Evolutionary conservation across 805 yeast genomes (phyloP).

Genomic region (Yarrowia yakushimensis): DNA sequence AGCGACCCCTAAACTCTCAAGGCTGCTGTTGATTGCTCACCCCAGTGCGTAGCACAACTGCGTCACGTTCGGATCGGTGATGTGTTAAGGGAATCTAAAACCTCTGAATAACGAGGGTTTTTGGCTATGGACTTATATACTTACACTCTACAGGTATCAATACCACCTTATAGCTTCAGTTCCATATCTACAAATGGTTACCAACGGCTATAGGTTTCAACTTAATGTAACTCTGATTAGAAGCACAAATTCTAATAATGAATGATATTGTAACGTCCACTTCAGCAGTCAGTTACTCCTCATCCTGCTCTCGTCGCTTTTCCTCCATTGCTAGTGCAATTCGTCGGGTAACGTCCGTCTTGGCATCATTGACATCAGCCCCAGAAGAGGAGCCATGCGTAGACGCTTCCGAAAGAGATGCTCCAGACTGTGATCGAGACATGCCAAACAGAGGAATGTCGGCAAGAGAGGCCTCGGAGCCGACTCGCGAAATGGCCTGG

Average conservation of each 20-base stretch:
- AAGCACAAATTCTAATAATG: neutral
- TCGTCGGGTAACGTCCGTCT: slow-evolving; percentile 31
- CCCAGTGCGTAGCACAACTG: neutral
- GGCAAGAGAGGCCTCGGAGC: slow-evolving; percentile 58
- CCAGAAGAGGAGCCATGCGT: slow-evolving; percentile 14
- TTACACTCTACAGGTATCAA: too few species aligned
- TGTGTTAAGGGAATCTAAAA: too few species aligned
- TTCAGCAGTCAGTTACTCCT: slow-evolving; percentile 21
- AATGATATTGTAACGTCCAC: neutral
- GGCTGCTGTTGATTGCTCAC: neutral
- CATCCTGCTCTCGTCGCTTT: slow-evolving; percentile 27
- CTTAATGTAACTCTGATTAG: too few species aligned
- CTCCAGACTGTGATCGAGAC: slow-evolving; percentile 36
- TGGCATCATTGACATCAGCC: slow-evolving; percentile 27
- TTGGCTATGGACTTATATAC: too few species aligned
- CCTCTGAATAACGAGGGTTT: too few species aligned
- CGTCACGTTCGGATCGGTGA: neutral
- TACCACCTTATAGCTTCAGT: too few species aligned
- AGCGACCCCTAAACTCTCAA: neutral
- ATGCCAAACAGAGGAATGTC: slow-evolving; percentile 59
- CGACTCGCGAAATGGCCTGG: slow-evolving; percentile 55
- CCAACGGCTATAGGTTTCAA: too few species aligned
- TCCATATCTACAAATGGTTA: too few species aligned
- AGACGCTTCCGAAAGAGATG: slow-evolving; percentile 21
- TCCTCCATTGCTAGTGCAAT: slow-evolving; percentile 34